Base-by-base conservation (phyloP, 1,139 yeast species). In the Diutina sp. region DNA sequence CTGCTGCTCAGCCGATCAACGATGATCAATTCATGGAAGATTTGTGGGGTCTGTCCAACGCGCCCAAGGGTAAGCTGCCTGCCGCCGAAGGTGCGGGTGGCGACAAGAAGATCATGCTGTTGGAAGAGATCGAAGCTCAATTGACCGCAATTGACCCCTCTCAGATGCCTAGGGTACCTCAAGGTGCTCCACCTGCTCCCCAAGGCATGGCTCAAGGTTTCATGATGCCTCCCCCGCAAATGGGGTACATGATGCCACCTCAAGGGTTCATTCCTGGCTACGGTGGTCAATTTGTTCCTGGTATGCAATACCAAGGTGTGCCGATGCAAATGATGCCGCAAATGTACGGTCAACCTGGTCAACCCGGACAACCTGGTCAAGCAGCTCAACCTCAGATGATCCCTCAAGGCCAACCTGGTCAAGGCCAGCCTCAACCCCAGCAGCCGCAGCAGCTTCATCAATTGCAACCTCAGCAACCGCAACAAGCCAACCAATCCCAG, bases 121-220 rank as follows among this genome's bases (percentile, higher is more conserved):
- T 87, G 63, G 90, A 84, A 66, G 93, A 87, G 64, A 83, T 85
- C 61, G 93, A 87, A 67, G 88, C 91, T 14, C 89, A 83, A 64
- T 77, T 87, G 69, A 73, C 83, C 60, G 74, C 79, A 29, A 75
- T 76, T 61, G 79, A 75, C 60, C 71, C 67, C 57, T 57, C 64
- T 32, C 70, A 28, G 32, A 28, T 28, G 38, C 51, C 51, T n/a
- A 35, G 41, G 14, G 41, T 35, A 11, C 41, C 41, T 35, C 46
- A 68, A 46, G 41, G 52, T 7, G 35, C 21, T 14, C 73, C 68
- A 48, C 69, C 63, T 53, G 67, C 60, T 28, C 64, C 59, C 44
- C 67, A 61, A 32, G 29, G n/a, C 16, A 16, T 50, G 67, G 57
- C 41, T 32, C 59, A 58, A 30, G 38, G 38, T 11, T 28, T 14